phyloP scores from a whole-genome alignment of 2,329 filamentous ascomycete genomes.

The Raffaelea arxii region DNA sequence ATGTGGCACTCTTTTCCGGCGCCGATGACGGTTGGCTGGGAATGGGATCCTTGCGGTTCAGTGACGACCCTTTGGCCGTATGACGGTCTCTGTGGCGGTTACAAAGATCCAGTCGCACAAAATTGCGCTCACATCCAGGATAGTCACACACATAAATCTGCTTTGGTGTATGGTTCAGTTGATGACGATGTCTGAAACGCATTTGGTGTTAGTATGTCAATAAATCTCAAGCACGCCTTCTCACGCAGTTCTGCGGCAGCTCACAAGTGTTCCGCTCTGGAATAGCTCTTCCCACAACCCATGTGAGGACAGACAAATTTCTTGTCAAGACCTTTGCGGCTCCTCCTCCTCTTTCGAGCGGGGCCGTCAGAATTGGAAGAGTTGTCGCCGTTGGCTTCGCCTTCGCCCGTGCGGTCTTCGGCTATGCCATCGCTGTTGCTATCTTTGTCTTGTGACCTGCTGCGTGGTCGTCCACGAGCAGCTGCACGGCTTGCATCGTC shows the following conservation, averaged over 20 bases:
- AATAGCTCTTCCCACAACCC: conserved; percentile 92
- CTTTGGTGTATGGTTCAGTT: conserved; percentile 92
- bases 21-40: conserved; percentile 39
- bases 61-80: conserved; percentile 66
- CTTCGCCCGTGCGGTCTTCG: conserved; percentile 27
- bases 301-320: conserved; percentile 76
- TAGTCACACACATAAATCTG: conserved; percentile 93
- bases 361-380: conserved; percentile 46
- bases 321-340: conserved; percentile 71
- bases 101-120: conserved; percentile 88
- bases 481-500: conserved; percentile 24
- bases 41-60: conserved; percentile 64
- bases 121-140: conserved; percentile 78
- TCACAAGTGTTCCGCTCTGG: conserved; percentile 88
- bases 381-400: conserved; percentile 31
- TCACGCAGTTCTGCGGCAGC: too few relatives aligned
- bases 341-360: conserved; percentile 54
- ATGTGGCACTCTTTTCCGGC: conserved; percentile 29
- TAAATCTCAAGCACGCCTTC: too few relatives aligned
- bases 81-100: conserved; percentile 76
- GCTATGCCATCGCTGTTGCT: conserved; percentile 27
- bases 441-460: conserved; percentile 32
- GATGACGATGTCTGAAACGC: conserved; percentile 64
- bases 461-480: conserved; percentile 30
- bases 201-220: background rate